Evolutionary conservation across 2,329 filamentous ascomycete species (phyloP), one percentile per base, ranked within the genome.

Genomic region (Leptographium radiaticola): DNA sequence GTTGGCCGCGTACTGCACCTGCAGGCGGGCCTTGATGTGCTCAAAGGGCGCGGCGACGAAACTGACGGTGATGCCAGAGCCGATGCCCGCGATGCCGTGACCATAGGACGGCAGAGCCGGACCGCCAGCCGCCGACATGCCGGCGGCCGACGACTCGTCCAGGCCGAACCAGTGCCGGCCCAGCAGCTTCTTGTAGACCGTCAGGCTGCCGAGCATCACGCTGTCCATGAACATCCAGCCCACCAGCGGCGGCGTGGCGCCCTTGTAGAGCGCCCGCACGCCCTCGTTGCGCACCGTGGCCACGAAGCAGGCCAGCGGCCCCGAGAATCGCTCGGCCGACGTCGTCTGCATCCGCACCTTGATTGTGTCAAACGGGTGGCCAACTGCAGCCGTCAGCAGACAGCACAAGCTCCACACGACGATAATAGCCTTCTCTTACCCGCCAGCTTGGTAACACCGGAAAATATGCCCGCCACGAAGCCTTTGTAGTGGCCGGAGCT

Each of bases 171-270:
- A 71, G 61, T 89, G 79, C 64, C 93, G 84, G 59, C 86, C 84
- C 16, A 97, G 74, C 47, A 96, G 68, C 49, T 87, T 84, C 40
- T 91, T 86, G 72, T 97, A 97, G 50, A 95, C 79, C 30, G 87
- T 95, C 60, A 98, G 74, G 18, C 87, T 94, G 44, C 93, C 93
- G 38, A 97, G 79, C 90, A 97, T 95, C 56, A 84, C 67, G 44
- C 73, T 78, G 72, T 98, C 93, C 91, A 97, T 97, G 64, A 94
- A 88, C 86, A 97, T 95, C 93, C 93, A 97, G 62, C 93, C 93
- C 51, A 96, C 81, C 49, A 97, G 75, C 52, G 93, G 93, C 54
- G 91, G 91, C 33, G 87, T 88, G 12, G 89, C 89, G 62, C 91
- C 90, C 72, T 97, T 98, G 77, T 97, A 98, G 44, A 98, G 74